Percentiles rank a stretch among this genome's conserved stretches.
phyloP scores from a whole-genome alignment of 768 basidiomycete species.

The Tricholoma bakamatsutake region DNA sequence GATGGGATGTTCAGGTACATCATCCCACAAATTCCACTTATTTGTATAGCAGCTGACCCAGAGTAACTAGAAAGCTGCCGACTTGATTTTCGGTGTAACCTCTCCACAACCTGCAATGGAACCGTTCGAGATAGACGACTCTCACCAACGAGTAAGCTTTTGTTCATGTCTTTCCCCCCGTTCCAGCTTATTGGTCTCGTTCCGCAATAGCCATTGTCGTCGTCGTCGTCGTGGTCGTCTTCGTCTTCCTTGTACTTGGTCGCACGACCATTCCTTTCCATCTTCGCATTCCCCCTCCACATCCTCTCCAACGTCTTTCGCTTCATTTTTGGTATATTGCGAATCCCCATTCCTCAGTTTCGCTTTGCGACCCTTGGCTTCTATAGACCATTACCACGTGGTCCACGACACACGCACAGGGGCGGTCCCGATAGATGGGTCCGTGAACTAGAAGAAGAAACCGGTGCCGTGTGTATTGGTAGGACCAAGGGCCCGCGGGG shows the following conservation, averaged over 20 bases:
- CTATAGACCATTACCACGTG: slow-evolving; percentile 33
- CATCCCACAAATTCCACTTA: background rate
- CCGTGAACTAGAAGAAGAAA: slow-evolving; percentile 77
- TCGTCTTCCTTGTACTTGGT: slow-evolving; percentile 17
- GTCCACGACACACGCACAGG: slow-evolving; percentile 28
- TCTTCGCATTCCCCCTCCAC: slow-evolving; percentile 56
- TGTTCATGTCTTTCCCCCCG: slow-evolving; percentile 4
- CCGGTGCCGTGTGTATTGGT: slow-evolving; percentile 62
- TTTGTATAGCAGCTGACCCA: background rate
- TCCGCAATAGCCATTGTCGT: slow-evolving; percentile 4
- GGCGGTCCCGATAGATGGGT: slow-evolving; percentile 73
- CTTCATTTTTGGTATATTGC: slow-evolving; percentile 60
- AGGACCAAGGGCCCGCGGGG: slow-evolving; percentile 30
- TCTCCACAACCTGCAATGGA: slow-evolving; percentile 18
- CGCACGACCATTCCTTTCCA: slow-evolving; percentile 34
- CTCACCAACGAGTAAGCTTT: slow-evolving; percentile 25
- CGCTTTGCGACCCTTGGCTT: slow-evolving; percentile 44
- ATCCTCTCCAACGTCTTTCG: slow-evolving; percentile 55
- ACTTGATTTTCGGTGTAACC: slow-evolving; percentile 46
- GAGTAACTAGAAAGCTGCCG: slow-evolving; percentile 44
- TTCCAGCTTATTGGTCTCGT: slow-evolving; percentile 6
- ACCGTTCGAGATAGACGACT: slow-evolving; percentile 49
- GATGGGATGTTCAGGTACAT: slow-evolving; percentile 66
- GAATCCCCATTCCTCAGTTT: slow-evolving; percentile 59
- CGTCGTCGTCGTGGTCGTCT: slow-evolving; percentile 11